Evolutionary conservation across 257 asterid genomes (phyloP).

Genomic region (Solanum megistacrolobum): DNA sequence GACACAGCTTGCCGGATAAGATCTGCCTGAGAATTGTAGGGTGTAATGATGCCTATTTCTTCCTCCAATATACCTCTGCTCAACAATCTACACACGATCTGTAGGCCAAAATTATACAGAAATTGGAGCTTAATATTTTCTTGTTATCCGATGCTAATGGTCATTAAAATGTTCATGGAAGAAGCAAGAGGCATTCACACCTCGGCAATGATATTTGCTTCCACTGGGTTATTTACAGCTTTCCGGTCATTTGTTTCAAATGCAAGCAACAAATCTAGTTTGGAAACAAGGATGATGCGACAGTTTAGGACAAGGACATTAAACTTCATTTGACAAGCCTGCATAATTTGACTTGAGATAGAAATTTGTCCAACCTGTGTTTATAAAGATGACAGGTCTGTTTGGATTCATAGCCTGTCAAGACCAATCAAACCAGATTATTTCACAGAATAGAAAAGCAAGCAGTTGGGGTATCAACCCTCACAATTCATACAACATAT

Average conservation of each 20-base stretch:
- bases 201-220: constrained; percentile 71
- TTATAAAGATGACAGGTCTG: constrained; percentile 68
- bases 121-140: not conserved
- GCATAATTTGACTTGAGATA: not conserved
- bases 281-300: not conserved
- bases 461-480: not conserved
- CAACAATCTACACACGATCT: constrained; percentile 47
- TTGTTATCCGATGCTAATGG: not conserved
- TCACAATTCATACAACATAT: not conserved
- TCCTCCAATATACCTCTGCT: constrained; percentile 57
- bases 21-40: constrained; percentile 83
- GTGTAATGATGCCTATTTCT: constrained; percentile 85
- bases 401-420: constrained; percentile 70
- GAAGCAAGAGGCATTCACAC: constrained; percentile 19
- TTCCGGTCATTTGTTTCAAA: constrained; percentile 55
- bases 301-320: not conserved
- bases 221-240: constrained; percentile 65
- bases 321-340: not conserved
- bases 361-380: constrained; percentile 53
- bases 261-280: constrained; percentile 67
- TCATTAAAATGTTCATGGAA: not conserved
- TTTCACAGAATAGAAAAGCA: not conserved
- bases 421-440: constrained; percentile 8
- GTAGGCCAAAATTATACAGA: not conserved
- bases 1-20: constrained; percentile 54